Evolutionary conservation across 208 protist species (phyloP), one percentile per base, ranked within the genome.

Genomic region (Acanthamoeba triangularis): DNA sequence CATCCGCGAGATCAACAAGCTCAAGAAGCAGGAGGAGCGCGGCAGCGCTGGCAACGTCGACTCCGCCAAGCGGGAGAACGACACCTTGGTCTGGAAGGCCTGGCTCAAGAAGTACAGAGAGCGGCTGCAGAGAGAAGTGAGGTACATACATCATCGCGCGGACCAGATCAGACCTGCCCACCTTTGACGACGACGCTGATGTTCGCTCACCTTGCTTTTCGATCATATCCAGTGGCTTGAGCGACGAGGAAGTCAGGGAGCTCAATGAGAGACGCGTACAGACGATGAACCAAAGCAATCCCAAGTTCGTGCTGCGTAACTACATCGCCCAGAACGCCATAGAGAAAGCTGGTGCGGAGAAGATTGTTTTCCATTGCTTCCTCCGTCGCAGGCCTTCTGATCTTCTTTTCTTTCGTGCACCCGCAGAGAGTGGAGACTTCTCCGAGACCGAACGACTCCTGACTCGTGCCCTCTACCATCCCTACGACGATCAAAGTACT

Each of bases 261-360:
- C n/a, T 65, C 33, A 78, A 65, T 33, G 67, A 94, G 47, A 65
- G 63, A 25, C 59, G 65, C n/a, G 80, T 95, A 14, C 33, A n/a
- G 18, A 47, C 37, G 25, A 95, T 95, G 93, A 95, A 90, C 61
- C 18, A 10, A 20, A 91, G 25, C 33, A 95, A 95, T 47, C 93
- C 93, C 44, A 87, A 90, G 69, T 90, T 80, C 59, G 37, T 95
- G 20, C 93, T 95, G 28, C 93, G 93, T 25, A 95, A 95, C 69
- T 90, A 91, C 35, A 87, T 95, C n/a, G 78, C 80, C 44, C 93
- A 95, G 52, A 49, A 74, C 30, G 93, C 69, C 37, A 95, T 95
- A n/a, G 93, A 95, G 37, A 41, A 30, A 54, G 93, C 93, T 63
- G 93, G 56, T 72, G 18, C 41, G 16, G 28, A 67, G 10, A 67